Evolutionary conservation across 2,329 filamentous ascomycete genomes (phyloP).

Genomic region (Aspergillus ibericus): DNA sequence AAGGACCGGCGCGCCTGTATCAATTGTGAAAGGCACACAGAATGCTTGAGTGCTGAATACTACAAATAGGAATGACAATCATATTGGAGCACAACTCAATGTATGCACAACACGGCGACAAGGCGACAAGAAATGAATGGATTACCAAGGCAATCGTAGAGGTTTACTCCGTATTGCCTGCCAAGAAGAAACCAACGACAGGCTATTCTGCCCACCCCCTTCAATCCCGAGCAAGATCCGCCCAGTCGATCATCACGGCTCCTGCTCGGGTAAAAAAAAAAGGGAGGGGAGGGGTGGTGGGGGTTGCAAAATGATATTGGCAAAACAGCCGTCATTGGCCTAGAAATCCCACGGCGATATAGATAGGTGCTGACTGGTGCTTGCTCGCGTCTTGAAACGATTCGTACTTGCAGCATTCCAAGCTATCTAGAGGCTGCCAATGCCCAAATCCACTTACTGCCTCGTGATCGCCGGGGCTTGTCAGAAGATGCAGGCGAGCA

Average conservation of each 20-base stretch:
- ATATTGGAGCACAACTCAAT: no score
- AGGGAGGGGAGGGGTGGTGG: not conserved
- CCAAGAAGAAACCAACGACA: not conserved
- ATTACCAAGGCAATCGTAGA: no score
- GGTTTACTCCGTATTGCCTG: not conserved
- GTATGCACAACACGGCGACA: no score
- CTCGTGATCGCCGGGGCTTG: conserved; percentile 14
- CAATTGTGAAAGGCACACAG: no score
- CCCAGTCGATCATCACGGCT: not conserved
- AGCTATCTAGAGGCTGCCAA: no score
- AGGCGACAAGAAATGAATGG: no score
- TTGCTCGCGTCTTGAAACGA: not conserved
- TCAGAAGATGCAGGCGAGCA: conserved; percentile 7
- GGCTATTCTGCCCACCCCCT: not conserved
- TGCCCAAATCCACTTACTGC: not conserved
- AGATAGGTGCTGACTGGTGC: conserved; percentile 9
- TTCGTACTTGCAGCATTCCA: no score
- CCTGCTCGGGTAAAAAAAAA: not conserved
- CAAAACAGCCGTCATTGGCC: no score
- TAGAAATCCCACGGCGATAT: conserved; percentile 12
- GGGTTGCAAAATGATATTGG: conserved; percentile 3
- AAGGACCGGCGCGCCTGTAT: no score
- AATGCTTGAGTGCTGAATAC: no score
- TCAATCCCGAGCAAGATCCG: not conserved
- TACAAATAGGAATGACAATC: no score